Conservation (phyloP, 140 eudicot genomes). For the Cichorium intybus region DNA sequence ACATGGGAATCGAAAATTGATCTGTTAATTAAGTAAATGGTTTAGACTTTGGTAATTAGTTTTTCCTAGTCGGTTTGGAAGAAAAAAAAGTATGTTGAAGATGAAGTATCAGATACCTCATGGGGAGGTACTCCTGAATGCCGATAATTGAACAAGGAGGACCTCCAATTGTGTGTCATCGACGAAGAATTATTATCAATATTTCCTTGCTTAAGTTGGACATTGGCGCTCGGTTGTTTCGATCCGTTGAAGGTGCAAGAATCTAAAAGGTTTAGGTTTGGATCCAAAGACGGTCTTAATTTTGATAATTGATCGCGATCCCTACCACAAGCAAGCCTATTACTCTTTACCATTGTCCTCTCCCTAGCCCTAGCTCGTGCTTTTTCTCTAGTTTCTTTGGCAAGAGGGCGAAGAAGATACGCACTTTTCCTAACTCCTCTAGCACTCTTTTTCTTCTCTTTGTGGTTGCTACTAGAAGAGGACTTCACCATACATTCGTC, state of each 20-base stretch:
- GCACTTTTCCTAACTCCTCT: slow-evolving; percentile 17
- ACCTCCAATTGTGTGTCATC: slow-evolving; percentile 25
- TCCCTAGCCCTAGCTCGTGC: slow-evolving; percentile 60
- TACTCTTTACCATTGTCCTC: slow-evolving; percentile 42
- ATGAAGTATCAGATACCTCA: slow-evolving; percentile 33
- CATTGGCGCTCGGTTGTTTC: not conserved
- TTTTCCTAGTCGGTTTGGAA: too few species aligned
- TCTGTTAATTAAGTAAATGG: too few species aligned
- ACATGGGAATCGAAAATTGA: too few species aligned
- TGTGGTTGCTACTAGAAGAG: slow-evolving; percentile 8
- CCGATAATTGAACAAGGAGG: slow-evolving; percentile 28
- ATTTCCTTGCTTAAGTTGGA: slow-evolving; percentile 22
- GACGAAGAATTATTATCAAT: not conserved
- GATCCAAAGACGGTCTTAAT: slow-evolving; percentile 15
- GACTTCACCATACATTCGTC: slow-evolving; percentile 6
- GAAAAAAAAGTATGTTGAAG: not conserved
- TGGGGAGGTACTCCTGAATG: slow-evolving; percentile 24
- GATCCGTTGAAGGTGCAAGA: slow-evolving; percentile 15
- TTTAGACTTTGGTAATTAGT: too few species aligned
- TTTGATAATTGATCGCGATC: slow-evolving; percentile 8
- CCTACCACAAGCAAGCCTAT: slow-evolving; percentile 6
- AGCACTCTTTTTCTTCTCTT: slow-evolving; percentile 21
- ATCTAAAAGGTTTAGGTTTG: slow-evolving; percentile 6
- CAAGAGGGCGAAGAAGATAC: slow-evolving; percentile 30
- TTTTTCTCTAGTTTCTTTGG: slow-evolving; percentile 47